Evolutionary conservation across 163 green algal species (phyloP), one percentile per base, ranked within the genome.

Genomic region (Prototheca wickerhamii): DNA sequence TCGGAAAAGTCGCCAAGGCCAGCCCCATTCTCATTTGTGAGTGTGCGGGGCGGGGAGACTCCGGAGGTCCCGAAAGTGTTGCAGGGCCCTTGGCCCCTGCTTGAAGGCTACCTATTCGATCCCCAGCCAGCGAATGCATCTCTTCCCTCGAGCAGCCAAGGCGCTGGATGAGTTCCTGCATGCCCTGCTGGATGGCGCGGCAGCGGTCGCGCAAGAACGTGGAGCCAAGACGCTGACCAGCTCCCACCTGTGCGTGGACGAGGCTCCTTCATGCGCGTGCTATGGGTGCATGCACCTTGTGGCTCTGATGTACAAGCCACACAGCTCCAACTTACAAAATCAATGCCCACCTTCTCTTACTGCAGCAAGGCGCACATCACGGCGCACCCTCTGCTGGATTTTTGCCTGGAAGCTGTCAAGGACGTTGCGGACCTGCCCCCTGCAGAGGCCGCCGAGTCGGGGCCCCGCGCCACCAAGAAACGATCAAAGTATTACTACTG

Each of bases 1-100:
- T 95, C 15, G 89, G 89, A 32, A 94, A 93, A 60, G 92, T 96
- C 25, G 79, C 86, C 15, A 85, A 91, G 42, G 82, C 83, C 0
- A 87, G 84, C 2, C 87, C 89, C 4, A 73, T 91, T 1, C 54
- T 96, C 8, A 88, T 95, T 28, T 43, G 26, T 42, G 42, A 56
- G n/a, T 6, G 4, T 25, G 26, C 20, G 20, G 43, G 7, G 25
- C 21, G 32, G 58, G 7, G 7, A 58, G 21, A 40, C 12, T 34
- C 25, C 18, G 4, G n/a, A 34, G 52, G 21, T 30, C 15, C 49
- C 26, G 49, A 56, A n/a, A n/a, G n/a, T n/a, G n/a, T n/a, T n/a
- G n/a, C 53, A 17, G 17, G 17, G 17, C 17, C 53, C 44, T 35
- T 7, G 26, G 10, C 46, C 55, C 32, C 10, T 7, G 60, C n/a